A percentile compares a stretch with the other conserved stretches of the same genome.
These are phyloP conservation scores for Fusarium xyrophilum DNA, from an alignment of 2,329 filamentous ascomycete species.

Conservation along the genomic window DNA sequence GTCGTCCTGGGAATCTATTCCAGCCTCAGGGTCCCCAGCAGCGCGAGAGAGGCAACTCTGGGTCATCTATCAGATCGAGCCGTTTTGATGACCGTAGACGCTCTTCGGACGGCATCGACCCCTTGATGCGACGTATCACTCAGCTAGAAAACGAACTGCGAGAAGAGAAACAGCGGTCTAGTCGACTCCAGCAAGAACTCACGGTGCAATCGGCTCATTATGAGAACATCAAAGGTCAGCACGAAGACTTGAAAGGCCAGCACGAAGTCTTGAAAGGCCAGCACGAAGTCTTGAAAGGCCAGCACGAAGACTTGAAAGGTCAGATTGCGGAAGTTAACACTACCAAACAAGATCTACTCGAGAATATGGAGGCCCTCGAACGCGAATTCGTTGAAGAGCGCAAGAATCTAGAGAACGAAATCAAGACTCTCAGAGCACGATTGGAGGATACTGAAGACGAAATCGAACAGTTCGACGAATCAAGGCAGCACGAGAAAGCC, in stretches of 20 bases:
- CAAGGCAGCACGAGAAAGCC: conserved; percentile 80
- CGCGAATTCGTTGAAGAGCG: conserved; percentile 87
- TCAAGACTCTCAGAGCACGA: conserved; percentile 75
- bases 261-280: conserved; percentile 65
- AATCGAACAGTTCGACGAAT: conserved; percentile 82
- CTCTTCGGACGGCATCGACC: conserved; percentile 57
- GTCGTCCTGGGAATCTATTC: conserved; percentile 63
- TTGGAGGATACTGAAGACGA: conserved; percentile 93
- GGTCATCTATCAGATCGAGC: conserved; percentile 56
- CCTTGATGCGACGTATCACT: conserved; percentile 57
- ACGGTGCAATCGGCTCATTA: conserved; percentile 63
- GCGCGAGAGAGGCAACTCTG: conserved; percentile 58
- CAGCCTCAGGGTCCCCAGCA: conserved; percentile 55
- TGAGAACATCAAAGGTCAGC: conserved; percentile 67
- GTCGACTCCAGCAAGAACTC: conserved; percentile 74
- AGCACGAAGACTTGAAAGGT: conserved; percentile 63
- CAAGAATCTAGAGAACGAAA: conserved; percentile 80
- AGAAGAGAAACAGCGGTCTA: conserved; percentile 72
- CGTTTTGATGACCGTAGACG: conserved; percentile 53
- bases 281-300: conserved; percentile 57
- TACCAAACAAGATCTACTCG: conserved; percentile 91
- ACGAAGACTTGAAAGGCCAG: conserved; percentile 60
- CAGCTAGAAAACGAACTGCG: conserved; percentile 81
- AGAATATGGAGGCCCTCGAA: conserved; percentile 92
- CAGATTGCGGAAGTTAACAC: conserved; percentile 86